phyloP scores from a whole-genome alignment of 2,329 filamentous ascomycete species.

The Colletotrichum liaoningense region DNA sequence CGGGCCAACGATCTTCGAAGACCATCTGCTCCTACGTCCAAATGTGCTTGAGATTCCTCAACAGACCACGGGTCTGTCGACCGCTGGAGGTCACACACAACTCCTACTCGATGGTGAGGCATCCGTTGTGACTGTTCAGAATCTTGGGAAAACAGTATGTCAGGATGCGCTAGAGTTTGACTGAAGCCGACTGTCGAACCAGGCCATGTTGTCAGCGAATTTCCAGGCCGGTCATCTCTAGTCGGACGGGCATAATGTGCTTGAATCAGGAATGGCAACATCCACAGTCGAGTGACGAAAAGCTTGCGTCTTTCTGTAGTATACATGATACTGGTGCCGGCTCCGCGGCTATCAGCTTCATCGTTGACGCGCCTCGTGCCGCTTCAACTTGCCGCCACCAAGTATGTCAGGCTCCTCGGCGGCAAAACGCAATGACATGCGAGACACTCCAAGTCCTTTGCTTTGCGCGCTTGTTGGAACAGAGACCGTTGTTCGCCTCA shows the following conservation, averaged over 20 bases:
- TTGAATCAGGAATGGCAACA: not conserved
- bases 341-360: not conserved
- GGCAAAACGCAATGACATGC: not conserved
- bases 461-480: slow-evolving; percentile 10
- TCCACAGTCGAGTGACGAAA: not conserved
- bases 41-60: not conserved
- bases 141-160: not conserved
- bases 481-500: not conserved
- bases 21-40: not conserved
- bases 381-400: not conserved
- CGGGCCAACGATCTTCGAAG: not conserved
- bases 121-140: not conserved
- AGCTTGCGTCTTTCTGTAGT: not conserved
- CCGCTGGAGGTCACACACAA: not conserved
- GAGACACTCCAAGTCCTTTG: not conserved
- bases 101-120: not conserved
- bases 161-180: not conserved
- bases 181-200: not conserved
- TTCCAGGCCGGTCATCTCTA: not conserved
- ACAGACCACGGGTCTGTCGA: not conserved
- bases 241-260: not conserved
- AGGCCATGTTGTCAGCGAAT: too few species aligned
- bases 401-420: not conserved
- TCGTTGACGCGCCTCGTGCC: not conserved
- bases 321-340: not conserved